Evolutionary conservation across 176 grass and related monocot species (phyloP), one percentile per base, ranked within the genome.

Genomic region (Cenchrus purpureus): DNA sequence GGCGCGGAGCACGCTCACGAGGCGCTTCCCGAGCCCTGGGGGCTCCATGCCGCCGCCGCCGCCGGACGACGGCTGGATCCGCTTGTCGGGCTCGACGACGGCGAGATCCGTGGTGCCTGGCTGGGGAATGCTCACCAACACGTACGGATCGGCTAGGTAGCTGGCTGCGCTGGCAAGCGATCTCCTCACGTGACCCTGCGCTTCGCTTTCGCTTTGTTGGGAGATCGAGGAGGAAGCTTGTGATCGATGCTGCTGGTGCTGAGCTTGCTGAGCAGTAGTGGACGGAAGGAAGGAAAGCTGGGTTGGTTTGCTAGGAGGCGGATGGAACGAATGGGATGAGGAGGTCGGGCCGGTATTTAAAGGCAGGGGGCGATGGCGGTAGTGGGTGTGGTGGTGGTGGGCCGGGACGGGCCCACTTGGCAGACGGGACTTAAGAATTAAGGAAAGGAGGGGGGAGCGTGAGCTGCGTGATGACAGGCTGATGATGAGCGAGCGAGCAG

Each of bases 1-100:
- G 81, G 88, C 78, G 37, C 92, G 87, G 34, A 98, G 85, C 50
- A 89, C 75, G 54, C 81, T 55, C 70, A 85, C 70, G 62, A 95
- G 70, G 20, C 93, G 86, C 87, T 90, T 94, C 73, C 80, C 88
- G 60, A 92, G 20, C 76, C 79, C 90, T 7, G 84, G 79, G 10
- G 86, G 79, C 65, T 94, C 95, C 95, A 86, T 94, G 55, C 32
- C 61, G 0, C 65, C 14, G 1, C 43, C 14, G 4, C 58, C 40
- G 32, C 11, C 11, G 7, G 45, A 6, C 42, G 74, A 66, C 73
- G 73, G 83, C 73, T 66, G 79, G 65, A 78, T 43, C 55, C 73
- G 46, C 55, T 29, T 55, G 49, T 77, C 79, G 57, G 44, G 31
- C 22, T 78, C 49, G 66, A 57, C 29, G 74, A 65, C 29, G 28